Base-by-base conservation (phyloP, 2,329 filamentous ascomycete species). In the Fusarium sarcochroum region DNA sequence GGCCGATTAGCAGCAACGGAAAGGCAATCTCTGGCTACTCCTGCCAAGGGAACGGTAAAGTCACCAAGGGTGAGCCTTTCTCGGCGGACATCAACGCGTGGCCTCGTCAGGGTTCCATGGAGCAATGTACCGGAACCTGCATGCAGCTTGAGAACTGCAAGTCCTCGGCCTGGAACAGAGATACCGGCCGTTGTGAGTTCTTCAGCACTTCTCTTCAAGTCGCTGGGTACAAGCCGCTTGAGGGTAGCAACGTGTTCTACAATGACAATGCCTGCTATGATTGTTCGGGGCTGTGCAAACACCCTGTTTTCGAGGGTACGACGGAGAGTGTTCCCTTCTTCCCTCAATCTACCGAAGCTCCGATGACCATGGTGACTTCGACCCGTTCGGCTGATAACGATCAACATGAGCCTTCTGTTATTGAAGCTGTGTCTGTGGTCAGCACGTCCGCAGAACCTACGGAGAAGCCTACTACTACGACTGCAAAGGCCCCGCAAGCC, bases 231-330 rank as follows among this genome's bases (percentile, higher is more conserved):
- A 45, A 25, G 10, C 51, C 54, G 1, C 42, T 32, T 4, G 46
- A 18, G 4, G 58, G 48, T 3, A 49, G 57, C 18, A 35, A 51
- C 14, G 21, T 47, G 8, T 45, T 41, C 13, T 68, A 66, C 42
- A 70, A 52, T 17, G 65, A 70, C 6, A 64, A 70, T 18, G 58
- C 47, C 7, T 70, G 67, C 49, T 68, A 49, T 37, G 49, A 66
- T 20, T 70, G 67, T 18, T 67, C 65, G 2, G 53, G 50, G 3
- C 50, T 67, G 20, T 68, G 54, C 18, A 18, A 18, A 27, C 42
- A 44, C 5, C 18, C 30, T 34, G 32, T 34, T 5, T 32, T 13
- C 7, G 49, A 37, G 8, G 14, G 15, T 4, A 40, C 54, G 9
- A 58, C 62, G 5, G 40, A 41, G 25, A 57, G 41, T 3, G 21